Evolutionary conservation across 176 grass and related monocot species (phyloP), one percentile per base, ranked within the genome.

Genomic region (Rhynchospora tenuis): DNA sequence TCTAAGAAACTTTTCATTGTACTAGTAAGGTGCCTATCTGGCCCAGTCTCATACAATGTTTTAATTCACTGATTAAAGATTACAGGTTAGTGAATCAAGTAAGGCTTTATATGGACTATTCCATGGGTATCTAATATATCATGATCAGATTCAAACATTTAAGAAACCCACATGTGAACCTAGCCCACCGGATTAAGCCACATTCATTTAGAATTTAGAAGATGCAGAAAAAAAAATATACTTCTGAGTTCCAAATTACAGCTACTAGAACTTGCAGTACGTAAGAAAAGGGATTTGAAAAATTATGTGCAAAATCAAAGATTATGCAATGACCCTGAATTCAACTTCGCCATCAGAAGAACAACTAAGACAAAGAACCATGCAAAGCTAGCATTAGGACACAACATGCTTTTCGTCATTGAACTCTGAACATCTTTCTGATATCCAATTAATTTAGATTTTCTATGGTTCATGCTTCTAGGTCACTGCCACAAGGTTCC

Each of bases 1-100:
- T 15, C 10, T 54, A 74, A 74, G 52, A 12, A 75, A 8, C 13
- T 52, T 73, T 58, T 26, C 6, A 13, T 8, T 27, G 22, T 28
- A 52, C 23, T 28, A 75, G 45, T 75, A 52, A 52, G 46, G 22
- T 28, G 48, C 47, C 24, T 54, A 26, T 5, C 54, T 54, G 22
- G 23, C 47, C 47, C 72, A 75, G 51, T 54, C 72, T 75, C 72
- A 75, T 52, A 75, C 45, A 52, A 29, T 54, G 72, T 29, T 52
- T 26, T 16, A 75, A 75, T 24, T 52, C 46, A 75, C 24, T 28
- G 47, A 13, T 15, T 28, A 73, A 73, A 45, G 19, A 73, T 52
- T 19, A 7, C 44, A 20, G 9, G 6, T 14, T 70, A 70, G 17
- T 47, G 47, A 27, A 44, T 10, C 11, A 16, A 75, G 23, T 54